Evolutionary conservation across 2,329 filamentous ascomycete genomes (phyloP), one percentile per base, ranked within the genome.

Genomic region (Fusarium hainanense): DNA sequence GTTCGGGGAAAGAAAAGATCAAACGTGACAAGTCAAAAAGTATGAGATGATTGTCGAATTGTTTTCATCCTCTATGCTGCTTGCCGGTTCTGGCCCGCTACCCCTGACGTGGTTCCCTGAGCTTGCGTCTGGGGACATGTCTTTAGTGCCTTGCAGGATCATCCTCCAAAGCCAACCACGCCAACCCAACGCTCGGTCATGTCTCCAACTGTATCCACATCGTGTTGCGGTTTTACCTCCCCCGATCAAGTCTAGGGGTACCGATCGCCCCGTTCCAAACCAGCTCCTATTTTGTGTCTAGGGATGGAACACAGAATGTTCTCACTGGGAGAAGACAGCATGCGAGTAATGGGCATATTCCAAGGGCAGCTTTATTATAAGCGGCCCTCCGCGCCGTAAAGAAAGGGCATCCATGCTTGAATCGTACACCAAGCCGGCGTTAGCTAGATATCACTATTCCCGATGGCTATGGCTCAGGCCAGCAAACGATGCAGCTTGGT

Each of bases 51-150:
- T 11, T 54, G 41, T 49, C 37, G n/a, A 55, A 27, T 32, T 54
- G 28, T 70, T 70, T 68, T 62, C 55, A 41, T 57, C 43, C 18
- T 32, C 37, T n/a, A 14, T 41, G n/a, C 13, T 44, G 23, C 46
- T 67, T 59, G 52, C 68, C 65, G 58, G 58, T 48, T 67, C 23
- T 43, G 49, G 42, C 34, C 58, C 63, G 34, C 54, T 66, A 72
- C 70, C 74, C 74, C 72, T 76, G 72, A 72, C 61, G 62, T 51
- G 51, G 68, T 69, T 57, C 70, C 65, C 48, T 65, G 59, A 34
- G 34, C 51, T 32, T 50, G 56, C 50, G 52, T 66, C 68, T 66
- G 54, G 48, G 56, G 56, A 23, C 63, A 62, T 52, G 42, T 42
- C 18, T 52, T 42, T 52, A 52, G 72, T 72, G 60, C 74, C 72